These are phyloP conservation scores for Yarrowia alimentaria DNA, from an alignment of 805 yeast species.

Conservation along the genomic window DNA sequence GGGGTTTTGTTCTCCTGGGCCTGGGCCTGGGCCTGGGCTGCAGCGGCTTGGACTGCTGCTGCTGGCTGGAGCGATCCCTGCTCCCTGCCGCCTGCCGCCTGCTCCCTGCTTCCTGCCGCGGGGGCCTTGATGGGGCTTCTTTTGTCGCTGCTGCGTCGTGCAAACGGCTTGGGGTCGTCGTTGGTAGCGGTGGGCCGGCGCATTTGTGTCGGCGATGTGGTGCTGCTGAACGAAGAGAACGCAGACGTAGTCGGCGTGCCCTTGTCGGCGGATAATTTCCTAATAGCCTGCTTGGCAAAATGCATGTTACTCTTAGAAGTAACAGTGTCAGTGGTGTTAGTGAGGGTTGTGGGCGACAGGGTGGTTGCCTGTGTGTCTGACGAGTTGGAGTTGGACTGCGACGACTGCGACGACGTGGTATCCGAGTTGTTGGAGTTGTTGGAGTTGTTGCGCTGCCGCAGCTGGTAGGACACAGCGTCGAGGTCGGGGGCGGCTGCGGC, in stretches of 20 bases:
- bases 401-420: slow-evolving; percentile 6
- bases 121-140: not conserved
- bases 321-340: not conserved
- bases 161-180: slow-evolving; percentile 27
- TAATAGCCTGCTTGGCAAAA: slow-evolving; percentile 24
- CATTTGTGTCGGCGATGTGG: slow-evolving; percentile 21
- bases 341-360: slow-evolving; percentile 15
- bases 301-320: too few species aligned
- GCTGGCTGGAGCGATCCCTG: too few species aligned
- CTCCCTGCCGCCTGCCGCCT: too few species aligned
- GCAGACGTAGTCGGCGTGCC: slow-evolving; percentile 16
- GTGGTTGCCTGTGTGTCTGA: slow-evolving; percentile 26
- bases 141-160: slow-evolving; percentile 4
- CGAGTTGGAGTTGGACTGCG: slow-evolving; percentile 26
- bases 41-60: slow-evolving; percentile 7
- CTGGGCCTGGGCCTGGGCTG: not conserved
- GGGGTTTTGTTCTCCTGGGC: slow-evolving; percentile 31
- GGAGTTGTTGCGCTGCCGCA: slow-evolving; percentile 25
- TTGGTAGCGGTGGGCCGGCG: slow-evolving; percentile 10
- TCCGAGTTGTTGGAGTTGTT: slow-evolving; percentile 8
- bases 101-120: not conserved
- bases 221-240: slow-evolving; percentile 2
- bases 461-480: slow-evolving; percentile 3
- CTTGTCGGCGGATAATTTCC: slow-evolving; percentile 17
- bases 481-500: not conserved